Base-by-base conservation (phyloP, 768 basidiomycete species). In the Lanmaoa rubissima region DNA sequence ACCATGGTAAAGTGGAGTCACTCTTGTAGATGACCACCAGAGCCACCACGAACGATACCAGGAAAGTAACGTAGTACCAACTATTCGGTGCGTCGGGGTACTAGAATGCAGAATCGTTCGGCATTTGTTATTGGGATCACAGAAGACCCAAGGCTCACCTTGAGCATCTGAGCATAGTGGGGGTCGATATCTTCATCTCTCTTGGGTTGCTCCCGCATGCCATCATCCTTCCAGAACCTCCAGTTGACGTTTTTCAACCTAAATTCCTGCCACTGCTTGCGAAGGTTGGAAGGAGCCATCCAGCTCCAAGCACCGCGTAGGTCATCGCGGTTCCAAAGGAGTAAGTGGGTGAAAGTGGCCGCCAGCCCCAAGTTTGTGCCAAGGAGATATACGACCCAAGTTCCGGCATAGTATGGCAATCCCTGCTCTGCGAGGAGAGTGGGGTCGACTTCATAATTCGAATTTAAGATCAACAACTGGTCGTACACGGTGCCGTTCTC, bases 1-100 rank as follows among this genome's bases (percentile, higher is more conserved):
- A 84, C 84, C 84, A 84, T 8, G 84, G 83, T 35, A 86, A 67
- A 6, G 77, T 80, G 10, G 83, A 80, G 50, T 78, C 58, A 17
- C 77, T 79, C 41, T 79, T 78, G 66, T 85, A 85, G 57, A 79
- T 73, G 7, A 80, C 79, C 5, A 78, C 77, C 73, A 85, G 76
- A 0, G 81, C 82, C 68, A 83, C 80, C 2, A 75, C 72, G 55
- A 83, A 78, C 16, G 69, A 69, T 10, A 57, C 13, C 1, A 66
- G 41, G 12, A 75, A 61, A 0, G 61, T 62, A 3, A 48, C 35
- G 26, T 48, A 61, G 56, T 75, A 76, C 76, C 74, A 75, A 32
- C 64, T 68, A 21, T 71, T 61, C 3, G 68, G 72, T 17, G 51
- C 60, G 19, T 77, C 73, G 12, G 68, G 63, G 57, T 77, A 76